Evolutionary conservation across 345 rosid genomes (phyloP).

Genomic region (Pistacia atlantica): DNA sequence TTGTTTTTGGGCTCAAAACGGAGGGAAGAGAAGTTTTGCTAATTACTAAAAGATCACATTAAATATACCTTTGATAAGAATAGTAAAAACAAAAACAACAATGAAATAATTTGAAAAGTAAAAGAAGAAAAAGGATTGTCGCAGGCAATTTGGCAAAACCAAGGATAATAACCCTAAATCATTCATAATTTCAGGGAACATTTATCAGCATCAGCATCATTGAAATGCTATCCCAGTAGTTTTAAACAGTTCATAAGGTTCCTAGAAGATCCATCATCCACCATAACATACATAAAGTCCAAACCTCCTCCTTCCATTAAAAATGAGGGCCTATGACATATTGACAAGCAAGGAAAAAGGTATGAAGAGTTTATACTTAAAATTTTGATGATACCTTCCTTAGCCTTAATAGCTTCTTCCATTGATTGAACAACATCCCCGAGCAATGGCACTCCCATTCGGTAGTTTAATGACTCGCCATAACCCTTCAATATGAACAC

Average conservation of each 20-base stretch:
- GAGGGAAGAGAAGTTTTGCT: neutral
- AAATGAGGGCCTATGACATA: neutral
- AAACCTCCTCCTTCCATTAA: neutral
- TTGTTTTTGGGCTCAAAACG: neutral
- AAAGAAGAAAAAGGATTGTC: neutral
- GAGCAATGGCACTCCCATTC: conserved; percentile 90
- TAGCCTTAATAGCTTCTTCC: conserved; percentile 82
- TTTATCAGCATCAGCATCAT: neutral
- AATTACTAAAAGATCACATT: neutral
- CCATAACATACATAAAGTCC: neutral
- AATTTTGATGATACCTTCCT: conserved; percentile 55
- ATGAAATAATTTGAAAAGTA: neutral
- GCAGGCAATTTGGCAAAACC: neutral
- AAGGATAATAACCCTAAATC: neutral
- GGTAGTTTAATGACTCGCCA: conserved; percentile 77
- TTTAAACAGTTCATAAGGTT: neutral
- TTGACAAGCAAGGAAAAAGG: neutral
- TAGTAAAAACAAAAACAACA: neutral
- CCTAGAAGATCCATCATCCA: neutral
- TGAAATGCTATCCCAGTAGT: neutral
- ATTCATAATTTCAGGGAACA: neutral
- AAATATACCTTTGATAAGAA: neutral
- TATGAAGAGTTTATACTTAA: neutral
- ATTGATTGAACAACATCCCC: conserved; percentile 82
- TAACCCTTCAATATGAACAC: conserved; percentile 81